phyloP scores from a whole-genome alignment of 345 rosid species.

The Theobroma cacao region DNA sequence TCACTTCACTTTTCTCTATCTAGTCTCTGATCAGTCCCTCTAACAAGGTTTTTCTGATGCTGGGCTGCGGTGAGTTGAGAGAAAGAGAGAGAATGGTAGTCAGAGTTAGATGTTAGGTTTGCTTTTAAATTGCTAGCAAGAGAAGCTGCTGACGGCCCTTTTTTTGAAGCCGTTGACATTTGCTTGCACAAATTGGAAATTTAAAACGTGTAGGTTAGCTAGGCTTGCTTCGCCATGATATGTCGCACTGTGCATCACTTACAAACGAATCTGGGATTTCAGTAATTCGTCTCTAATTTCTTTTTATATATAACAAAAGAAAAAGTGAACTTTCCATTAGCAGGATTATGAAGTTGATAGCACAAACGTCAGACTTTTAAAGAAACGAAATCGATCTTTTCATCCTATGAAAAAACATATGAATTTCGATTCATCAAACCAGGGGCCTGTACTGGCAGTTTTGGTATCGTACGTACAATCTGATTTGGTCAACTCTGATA shows the following conservation, averaged over 20 bases:
- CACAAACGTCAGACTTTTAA: neutral
- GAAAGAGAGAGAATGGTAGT: conserved; percentile 13
- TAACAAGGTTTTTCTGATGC: neutral
- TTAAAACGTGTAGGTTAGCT: conserved; percentile 4
- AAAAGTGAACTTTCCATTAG: neutral
- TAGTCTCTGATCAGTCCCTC: neutral
- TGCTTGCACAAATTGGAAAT: neutral
- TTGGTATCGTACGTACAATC: neutral
- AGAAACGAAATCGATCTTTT: neutral
- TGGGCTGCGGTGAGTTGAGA: neutral
- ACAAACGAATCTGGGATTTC: no score
- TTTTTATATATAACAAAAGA: neutral
- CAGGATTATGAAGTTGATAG: neutral
- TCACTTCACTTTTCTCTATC: neutral
- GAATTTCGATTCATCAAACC: neutral
- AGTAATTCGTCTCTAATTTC: no score
- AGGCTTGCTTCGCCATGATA: neutral
- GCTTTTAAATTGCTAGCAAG: conserved; percentile 15
- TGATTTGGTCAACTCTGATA: neutral
- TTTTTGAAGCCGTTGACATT: conserved; percentile 32
- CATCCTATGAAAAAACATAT: neutral
- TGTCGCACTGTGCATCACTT: neutral
- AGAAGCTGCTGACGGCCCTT: neutral
- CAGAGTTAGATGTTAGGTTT: conserved; percentile 17
- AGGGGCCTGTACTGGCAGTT: neutral